Conservation (phyloP, 202 grass and related monocot species). For the Zizania palustris region DNA sequence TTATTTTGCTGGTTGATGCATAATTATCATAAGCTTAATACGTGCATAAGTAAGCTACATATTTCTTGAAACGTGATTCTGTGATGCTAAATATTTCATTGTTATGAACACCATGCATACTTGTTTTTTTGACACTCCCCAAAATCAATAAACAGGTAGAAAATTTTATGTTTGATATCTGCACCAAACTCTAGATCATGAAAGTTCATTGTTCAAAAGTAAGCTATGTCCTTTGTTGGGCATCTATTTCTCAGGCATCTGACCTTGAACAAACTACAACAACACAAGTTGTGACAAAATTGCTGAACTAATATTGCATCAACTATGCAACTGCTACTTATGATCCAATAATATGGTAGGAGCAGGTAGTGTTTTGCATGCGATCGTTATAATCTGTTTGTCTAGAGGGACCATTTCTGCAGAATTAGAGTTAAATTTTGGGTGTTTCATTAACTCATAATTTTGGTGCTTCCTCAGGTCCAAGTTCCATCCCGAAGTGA, state of each 20-base stretch:
- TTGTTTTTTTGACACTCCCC: background rate
- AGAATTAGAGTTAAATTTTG: background rate
- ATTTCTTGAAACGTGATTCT: slow-evolving; percentile 11
- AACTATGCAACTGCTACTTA: background rate
- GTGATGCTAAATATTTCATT: slow-evolving; percentile 4
- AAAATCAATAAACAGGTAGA: background rate
- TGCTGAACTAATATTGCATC: background rate
- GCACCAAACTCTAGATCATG: background rate
- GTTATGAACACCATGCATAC: background rate
- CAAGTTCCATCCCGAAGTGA: slow-evolving; percentile 21
- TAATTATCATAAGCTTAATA: background rate
- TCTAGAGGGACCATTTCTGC: background rate
- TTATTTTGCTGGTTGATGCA: background rate
- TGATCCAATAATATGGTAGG: background rate
- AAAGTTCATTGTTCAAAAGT: slow-evolving; percentile 10
- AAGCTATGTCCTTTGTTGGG: slow-evolving; percentile 14
- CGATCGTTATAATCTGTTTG: background rate
- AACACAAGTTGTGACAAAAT: background rate
- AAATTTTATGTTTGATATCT: slow-evolving; percentile 6
- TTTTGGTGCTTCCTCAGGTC: slow-evolving; percentile 13
- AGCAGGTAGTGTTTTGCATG: background rate
- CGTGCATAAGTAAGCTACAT: background rate
- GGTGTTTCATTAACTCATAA: background rate
- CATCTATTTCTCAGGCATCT: background rate
- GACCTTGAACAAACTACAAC: slow-evolving; percentile 3